These are phyloP conservation scores for Colletotrichum spinosum DNA, from an alignment of 2,329 filamentous ascomycete genomes.

Conservation along the genomic window DNA sequence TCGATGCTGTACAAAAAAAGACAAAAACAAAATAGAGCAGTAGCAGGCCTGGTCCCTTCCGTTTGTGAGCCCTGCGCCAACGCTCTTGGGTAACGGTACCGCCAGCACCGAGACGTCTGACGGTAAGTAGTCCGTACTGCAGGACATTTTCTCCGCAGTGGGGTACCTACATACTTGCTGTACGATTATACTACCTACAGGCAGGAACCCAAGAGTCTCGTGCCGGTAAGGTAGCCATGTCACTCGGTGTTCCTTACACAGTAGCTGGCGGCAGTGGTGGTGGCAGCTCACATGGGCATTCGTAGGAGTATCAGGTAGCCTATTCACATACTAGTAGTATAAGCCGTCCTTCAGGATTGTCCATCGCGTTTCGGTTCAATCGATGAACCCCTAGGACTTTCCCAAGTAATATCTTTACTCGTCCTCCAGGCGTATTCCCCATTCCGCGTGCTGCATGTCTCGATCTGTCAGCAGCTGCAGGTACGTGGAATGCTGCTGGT, in stretches of 20 bases:
- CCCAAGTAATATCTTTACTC: constrained; percentile 1
- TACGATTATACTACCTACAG: constrained; percentile 16
- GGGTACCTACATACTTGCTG: no score
- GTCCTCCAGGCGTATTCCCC: neutral
- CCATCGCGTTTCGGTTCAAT: neutral
- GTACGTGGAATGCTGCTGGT: constrained; percentile 12
- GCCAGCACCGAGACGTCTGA: no score
- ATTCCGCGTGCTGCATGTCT: constrained; percentile 7
- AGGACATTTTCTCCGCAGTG: no score
- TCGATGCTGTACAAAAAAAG: constrained; percentile 1
- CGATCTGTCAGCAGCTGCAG: constrained; percentile 20
- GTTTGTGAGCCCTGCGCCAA: no score
- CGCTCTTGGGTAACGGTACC: no score
- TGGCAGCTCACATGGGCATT: constrained; percentile 6
- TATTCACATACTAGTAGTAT: constrained; percentile 1
- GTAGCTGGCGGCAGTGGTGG: neutral
- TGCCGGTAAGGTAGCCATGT: constrained; percentile 24
- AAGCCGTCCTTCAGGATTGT: neutral
- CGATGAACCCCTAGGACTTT: neutral
- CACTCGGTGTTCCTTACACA: constrained; percentile 4
- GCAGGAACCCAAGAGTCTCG: neutral
- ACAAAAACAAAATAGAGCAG: constrained; percentile 1
- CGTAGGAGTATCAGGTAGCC: neutral
- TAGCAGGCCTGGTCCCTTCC: no score
- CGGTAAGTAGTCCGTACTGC: no score